Evolutionary conservation across 1,284 basidiomycete genomes (phyloP), one percentile per base, ranked within the genome.

Genomic region (Boletus mariae): DNA sequence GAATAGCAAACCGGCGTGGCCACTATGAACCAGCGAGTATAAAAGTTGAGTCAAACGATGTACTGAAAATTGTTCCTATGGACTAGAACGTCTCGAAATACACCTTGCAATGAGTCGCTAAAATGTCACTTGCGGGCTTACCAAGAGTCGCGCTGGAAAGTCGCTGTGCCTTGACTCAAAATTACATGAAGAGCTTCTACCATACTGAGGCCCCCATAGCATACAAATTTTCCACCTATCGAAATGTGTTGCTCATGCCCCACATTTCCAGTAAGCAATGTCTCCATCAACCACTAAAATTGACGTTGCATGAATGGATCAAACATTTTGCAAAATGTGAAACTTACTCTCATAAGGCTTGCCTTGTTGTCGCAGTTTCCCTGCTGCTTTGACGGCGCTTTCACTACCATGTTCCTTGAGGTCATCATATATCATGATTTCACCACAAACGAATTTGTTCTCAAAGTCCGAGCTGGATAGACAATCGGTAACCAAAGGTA

Each of bases 361-460:
- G 57, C 96, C 96, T 71, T 98, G 94, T 70, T 99, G 96, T 68
- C 92, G 80, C 56, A 96, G 82, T 75, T 97, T 98, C 42, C 97
- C 97, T 20, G 90, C 94, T 40, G 95, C 92, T 75, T 98, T 98
- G 69, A 97, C 94, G 11, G 88, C 85, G 4, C 82, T 61, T 77
- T 99, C 97, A 58, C 85, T 89, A 13, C 94, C 96, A 64, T 94
- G 78, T 73, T 98, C 94, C 69, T 90, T 90, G 59, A 99, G 78
- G 69, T 98, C 97, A 0, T 86, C 85, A 66, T 87, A 98, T 4
- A 85, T 68, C 92, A 98, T 98, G 69, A 99, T 98, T 74, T 99
- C 96, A 73, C 96, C 97, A 65, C 96, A 99, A n/a, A 99, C 92
- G 65, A 99, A 98, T 76, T 97, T 97, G 72, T 96, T 92, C 77